phyloP scores from a whole-genome alignment of 371 early-diverging fungal genomes.

The Mucor mucedo region DNA sequence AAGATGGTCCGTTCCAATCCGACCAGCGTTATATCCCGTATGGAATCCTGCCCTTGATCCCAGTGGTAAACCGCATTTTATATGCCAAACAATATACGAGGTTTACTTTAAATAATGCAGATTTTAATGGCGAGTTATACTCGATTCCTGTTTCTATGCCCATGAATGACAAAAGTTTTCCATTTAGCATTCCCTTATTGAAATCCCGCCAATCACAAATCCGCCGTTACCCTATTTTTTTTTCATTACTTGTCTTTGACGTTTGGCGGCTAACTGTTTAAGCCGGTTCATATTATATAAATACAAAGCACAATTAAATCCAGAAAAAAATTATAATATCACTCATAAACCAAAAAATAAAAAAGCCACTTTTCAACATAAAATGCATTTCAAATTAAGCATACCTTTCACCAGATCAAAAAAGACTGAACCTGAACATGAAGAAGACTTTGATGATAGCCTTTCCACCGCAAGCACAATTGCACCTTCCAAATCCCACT shows the following conservation, averaged over 20 bases:
- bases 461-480: conserved; percentile 22
- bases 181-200: too few species aligned
- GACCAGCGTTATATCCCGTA: neutral
- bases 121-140: too few species aligned
- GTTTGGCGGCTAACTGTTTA: conserved; percentile 30
- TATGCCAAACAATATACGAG: too few species aligned
- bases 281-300: conserved; percentile 18
- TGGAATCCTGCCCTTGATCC: too few species aligned
- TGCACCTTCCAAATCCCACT: conserved; percentile 16
- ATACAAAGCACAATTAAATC: conserved; percentile 2
- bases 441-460: conserved; percentile 7
- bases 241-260: neutral
- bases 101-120: too few species aligned
- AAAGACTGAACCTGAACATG: neutral
- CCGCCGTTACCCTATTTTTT: too few species aligned
- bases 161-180: too few species aligned
- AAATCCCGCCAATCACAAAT: too few species aligned
- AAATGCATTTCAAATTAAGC: neutral
- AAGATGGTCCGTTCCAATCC: conserved; percentile 13
- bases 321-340: too few species aligned
- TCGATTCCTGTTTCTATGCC: too few species aligned
- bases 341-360: neutral
- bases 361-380: neutral
- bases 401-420: neutral
- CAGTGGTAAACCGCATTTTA: too few species aligned